Evolutionary conservation across 1,139 yeast genomes (phyloP).

Genomic region (Blastobotrys niveus): DNA sequence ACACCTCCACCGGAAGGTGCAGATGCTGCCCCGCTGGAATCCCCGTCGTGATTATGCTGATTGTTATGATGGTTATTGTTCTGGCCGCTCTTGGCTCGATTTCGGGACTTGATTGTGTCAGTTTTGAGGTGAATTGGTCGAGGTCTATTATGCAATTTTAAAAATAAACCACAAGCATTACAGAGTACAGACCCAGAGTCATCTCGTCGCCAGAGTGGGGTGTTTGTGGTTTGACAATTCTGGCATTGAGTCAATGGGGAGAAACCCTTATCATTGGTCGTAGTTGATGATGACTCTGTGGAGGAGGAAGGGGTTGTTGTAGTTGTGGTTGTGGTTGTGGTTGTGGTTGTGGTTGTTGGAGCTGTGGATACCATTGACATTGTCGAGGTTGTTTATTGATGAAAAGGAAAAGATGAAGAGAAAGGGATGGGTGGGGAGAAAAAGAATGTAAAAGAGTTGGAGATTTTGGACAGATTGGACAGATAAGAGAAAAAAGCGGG

Average conservation of each 20-base stretch:
- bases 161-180: constrained; percentile 90
- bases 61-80: neutral
- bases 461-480: too few relatives aligned
- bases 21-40: too few relatives aligned
- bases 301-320: neutral
- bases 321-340: neutral
- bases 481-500: neutral
- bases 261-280: neutral
- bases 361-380: neutral
- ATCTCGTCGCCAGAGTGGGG: constrained; percentile 94
- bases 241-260: constrained; percentile 44
- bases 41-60: too few relatives aligned
- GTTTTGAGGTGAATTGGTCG: constrained; percentile 88
- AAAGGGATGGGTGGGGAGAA: too few relatives aligned
- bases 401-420: too few relatives aligned
- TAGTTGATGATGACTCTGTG: neutral
- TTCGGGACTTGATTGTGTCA: constrained; percentile 85
- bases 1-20: too few relatives aligned
- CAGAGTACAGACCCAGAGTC: constrained; percentile 90
- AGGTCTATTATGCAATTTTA: constrained; percentile 87
- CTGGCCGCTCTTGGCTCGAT: constrained; percentile 50
- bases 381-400: neutral
- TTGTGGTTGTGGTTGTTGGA: neutral
- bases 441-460: too few relatives aligned
- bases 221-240: constrained; percentile 85